Evolutionary conservation across 2,329 filamentous ascomycete genomes (phyloP).

Genomic region (Coniochaeta prunicola): DNA sequence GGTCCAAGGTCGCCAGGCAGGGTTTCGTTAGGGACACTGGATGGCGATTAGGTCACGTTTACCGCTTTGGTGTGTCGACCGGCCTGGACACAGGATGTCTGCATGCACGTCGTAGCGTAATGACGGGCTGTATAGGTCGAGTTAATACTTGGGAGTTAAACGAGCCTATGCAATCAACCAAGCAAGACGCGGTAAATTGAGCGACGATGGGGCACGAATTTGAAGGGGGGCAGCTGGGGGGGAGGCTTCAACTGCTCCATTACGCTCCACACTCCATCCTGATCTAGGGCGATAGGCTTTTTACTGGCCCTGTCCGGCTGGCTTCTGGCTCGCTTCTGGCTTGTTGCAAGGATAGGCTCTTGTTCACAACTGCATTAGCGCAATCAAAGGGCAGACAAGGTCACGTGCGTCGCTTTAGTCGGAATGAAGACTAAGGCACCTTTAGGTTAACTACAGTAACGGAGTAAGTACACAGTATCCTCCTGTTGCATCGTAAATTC

Average conservation of each 20-base stretch:
- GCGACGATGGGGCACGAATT: not conserved
- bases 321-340: no score
- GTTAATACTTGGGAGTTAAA: not conserved
- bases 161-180: conserved; percentile 1
- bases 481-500: no score
- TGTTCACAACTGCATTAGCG: not conserved
- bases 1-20: not conserved
- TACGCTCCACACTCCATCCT: not conserved
- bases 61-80: not conserved
- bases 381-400: not conserved
- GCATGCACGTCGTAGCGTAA: not conserved
- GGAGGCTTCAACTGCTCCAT: not conserved
- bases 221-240: not conserved
- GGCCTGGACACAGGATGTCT: not conserved
- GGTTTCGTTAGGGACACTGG: no score
- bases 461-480: no score
- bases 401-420: not conserved
- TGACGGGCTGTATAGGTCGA: not conserved
- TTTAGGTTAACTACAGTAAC: no score
- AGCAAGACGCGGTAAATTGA: conserved; percentile 2
- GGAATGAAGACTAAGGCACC: no score
- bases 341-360: not conserved
- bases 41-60: conserved; percentile 1
- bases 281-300: not conserved
- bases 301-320: no score